Evolutionary conservation across 2,329 filamentous ascomycete species (phyloP), one percentile per base, ranked within the genome.

Genomic region (Colletotrichum zoysiae): DNA sequence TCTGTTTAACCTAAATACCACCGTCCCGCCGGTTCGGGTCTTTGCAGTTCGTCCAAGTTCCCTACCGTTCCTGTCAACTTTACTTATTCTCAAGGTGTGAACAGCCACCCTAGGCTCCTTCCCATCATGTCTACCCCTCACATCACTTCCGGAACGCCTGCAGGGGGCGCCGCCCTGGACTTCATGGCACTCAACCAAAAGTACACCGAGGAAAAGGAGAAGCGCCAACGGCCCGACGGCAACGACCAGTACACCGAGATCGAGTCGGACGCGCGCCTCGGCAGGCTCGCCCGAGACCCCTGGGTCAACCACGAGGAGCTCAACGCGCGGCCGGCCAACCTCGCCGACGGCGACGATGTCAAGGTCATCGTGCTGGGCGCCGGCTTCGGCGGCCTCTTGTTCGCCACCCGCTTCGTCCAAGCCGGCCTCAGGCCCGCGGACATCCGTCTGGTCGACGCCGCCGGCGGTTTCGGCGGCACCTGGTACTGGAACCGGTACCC

Each of bases 401-500:
- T 74, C n/a, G 80, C 79, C 0, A 75, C 77, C 2, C 74, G 74
- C 3, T 68, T 79, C 9, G 57, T 79, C 35, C 67, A 79, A 40
- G 69, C 73, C 1, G 77, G 77, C 5, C 66, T 78, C 53, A 33
- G 65, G 6, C 50, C 75, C 8, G 69, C 81, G 0, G 82, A 84
- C 9, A 81, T 86, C n/a, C 79, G 80, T 0, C 70, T 86, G 0
- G 76, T 84, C 30, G 85, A 86, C 46, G 73, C 76, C 0, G 84
- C 81, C 1, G 84, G 83, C 12, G 84, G 83, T 5, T 82, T 85
- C 35, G 86, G 86, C 4, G 86, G 86, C 14, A 86, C 84, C 0
- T 88, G 86, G 86, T 86, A 85, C 70, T 87, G 85, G 83, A 86
- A 87, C 71, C 78, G 84, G 0, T 88, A 86, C 67, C 85, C 85